Base-by-base conservation (phyloP, 2,329 filamentous ascomycete species). In the Epichloe sylvatica region DNA sequence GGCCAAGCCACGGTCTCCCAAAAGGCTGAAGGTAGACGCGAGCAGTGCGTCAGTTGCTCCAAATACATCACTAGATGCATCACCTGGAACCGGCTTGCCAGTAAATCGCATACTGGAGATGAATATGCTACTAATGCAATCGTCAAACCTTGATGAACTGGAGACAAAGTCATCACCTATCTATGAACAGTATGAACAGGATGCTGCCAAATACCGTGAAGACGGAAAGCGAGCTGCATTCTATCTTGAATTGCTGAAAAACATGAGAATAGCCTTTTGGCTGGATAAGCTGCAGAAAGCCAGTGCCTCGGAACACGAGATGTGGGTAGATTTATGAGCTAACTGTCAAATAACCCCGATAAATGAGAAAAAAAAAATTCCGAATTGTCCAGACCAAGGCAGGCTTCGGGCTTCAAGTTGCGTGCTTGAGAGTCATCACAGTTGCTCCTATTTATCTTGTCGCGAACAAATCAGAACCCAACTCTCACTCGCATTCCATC, bases 121-220 rank as follows among this genome's bases (percentile, higher is more conserved):
- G 13, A 49, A 52, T 2, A 43, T 66, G 5, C 40, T 66, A 2
- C 39, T 66, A 2, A 51, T 60, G 11, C 56, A 64, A 11, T n/a
- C 52, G 9, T 42, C 47, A 8, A 52, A 53, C 4, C 47, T 68
- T 4, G 55, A 53, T 17, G 48, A 58, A 6, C 41, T 64, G n/a
- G 56, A 63, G 30, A 42, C 50, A 44, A 49, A 50, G 33, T 62
- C 64, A 3, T 54, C 54, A 1, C 53, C 30, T 3, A 37, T 67
- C 9, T 56, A 68, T 25, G 59, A 66, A 5, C 63, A 67, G 46
- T 68, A 63, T 42, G 53, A 60, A 39, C 53, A 54, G n/a, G 65
- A 68, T 39, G 30, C 64, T 8, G 43, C 50, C 0, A 33, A 51
- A 7, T 57, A 62, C 0, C 52, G 45, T 7, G 52, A 67, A 21